Evolutionary conservation across 805 yeast genomes (phyloP).

Genomic region (Torulaspora franciscae): DNA sequence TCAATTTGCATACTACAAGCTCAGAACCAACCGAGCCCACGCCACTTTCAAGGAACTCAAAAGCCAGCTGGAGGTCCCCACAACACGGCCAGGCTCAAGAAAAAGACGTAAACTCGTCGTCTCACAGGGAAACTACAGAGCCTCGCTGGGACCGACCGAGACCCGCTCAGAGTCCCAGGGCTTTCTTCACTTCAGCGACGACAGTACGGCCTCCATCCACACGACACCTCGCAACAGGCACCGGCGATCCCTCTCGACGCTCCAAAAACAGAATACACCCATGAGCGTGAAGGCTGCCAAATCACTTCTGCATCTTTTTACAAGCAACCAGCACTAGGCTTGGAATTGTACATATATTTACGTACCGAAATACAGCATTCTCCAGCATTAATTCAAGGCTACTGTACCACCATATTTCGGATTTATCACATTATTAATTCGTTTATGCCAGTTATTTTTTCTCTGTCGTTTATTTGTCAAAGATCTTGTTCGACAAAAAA

Average conservation of each 20-base stretch:
- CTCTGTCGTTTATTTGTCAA: constrained; percentile 2
- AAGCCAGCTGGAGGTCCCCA: constrained; percentile 4
- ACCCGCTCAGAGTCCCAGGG: constrained; percentile 2
- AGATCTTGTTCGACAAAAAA: not conserved
- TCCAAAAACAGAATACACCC: constrained; percentile 28
- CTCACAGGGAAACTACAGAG: constrained; percentile 29
- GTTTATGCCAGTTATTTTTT: constrained; percentile 4
- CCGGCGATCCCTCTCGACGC: constrained; percentile 1
- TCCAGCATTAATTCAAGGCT: constrained; percentile 2
- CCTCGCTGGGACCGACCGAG: constrained; percentile 18
- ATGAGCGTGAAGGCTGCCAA: constrained; percentile 36
- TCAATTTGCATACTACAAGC: constrained; percentile 50
- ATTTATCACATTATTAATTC: not conserved
- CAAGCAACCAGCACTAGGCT: constrained; percentile 20
- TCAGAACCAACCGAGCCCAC: constrained; percentile 44
- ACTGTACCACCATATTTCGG: not conserved
- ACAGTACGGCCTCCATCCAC: constrained; percentile 3
- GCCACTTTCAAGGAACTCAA: constrained; percentile 21
- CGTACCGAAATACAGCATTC: not conserved
- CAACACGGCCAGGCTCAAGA: not conserved
- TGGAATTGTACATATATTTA: not conserved
- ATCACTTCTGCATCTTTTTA: constrained; percentile 32
- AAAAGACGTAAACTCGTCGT: constrained; percentile 27
- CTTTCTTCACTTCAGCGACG: constrained; percentile 6
- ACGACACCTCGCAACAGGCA: constrained; percentile 13